A percentile compares a stretch with the other conserved stretches of the same genome.
phyloP scores from a whole-genome alignment of 2,329 filamentous ascomycete genomes.

The Colletotrichum noveboracense region DNA sequence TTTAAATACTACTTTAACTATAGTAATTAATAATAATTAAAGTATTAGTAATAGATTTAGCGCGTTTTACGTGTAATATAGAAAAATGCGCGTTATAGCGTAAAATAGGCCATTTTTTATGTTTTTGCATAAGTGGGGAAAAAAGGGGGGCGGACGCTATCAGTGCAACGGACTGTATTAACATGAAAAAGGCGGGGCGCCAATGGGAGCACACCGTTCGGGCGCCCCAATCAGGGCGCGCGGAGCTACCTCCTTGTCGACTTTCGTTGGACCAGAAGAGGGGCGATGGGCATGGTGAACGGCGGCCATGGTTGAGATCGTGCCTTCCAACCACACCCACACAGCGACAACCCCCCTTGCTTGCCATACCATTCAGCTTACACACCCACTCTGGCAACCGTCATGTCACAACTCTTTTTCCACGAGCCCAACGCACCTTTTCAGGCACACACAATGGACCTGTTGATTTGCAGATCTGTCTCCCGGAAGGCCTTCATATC shows the following conservation, averaged over 20 bases:
- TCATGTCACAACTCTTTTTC: neutral
- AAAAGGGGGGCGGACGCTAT: no score
- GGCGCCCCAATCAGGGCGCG: neutral
- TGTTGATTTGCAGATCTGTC: neutral
- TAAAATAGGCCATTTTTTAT: no score
- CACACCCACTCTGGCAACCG: neutral
- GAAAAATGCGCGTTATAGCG: no score
- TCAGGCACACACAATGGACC: neutral
- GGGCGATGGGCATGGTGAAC: neutral
- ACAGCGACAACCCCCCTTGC: neutral
- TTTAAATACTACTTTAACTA: no score
- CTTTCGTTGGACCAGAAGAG: neutral
- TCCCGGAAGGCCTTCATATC: neutral
- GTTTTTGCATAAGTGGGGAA: no score
- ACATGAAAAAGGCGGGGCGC: neutral
- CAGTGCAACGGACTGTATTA: no score
- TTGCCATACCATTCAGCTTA: neutral
- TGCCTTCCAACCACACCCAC: neutral
- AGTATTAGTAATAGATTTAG: no score
- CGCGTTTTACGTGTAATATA: no score
- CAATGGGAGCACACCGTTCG: neutral
- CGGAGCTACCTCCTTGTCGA: neutral
- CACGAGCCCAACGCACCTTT: neutral
- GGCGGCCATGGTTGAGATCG: neutral
- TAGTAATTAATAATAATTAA: no score